Conservation (phyloP, 176 grass and related monocot genomes). For the Zea mays region Zm-B73-REFERENCE-NAM-5.0 NC_050097.1:64733001-64733500, state of each 20-base stretch:
- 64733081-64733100: background rate
- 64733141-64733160: background rate
- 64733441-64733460: background rate
- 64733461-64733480: too few species aligned
- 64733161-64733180: background rate
- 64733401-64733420: background rate
- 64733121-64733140: background rate
- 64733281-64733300: too few species aligned
- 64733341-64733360: background rate
- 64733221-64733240: constrained; percentile 34
- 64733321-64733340: too few species aligned
- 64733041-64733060: background rate
- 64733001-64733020: background rate
- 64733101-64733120: background rate
- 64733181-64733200: background rate
- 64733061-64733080: background rate
- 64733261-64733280: too few species aligned
- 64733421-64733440: background rate
- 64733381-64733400: background rate
- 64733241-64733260: background rate
- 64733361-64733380: background rate
- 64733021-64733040: background rate
- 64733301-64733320: background rate
- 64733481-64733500: background rate
- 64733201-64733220: background rate